A percentile compares a stretch with the other conserved stretches of the same genome.
Conservation (phyloP, 2,329 filamentous ascomycete species). For the Phialophora verrucosa region DNA sequence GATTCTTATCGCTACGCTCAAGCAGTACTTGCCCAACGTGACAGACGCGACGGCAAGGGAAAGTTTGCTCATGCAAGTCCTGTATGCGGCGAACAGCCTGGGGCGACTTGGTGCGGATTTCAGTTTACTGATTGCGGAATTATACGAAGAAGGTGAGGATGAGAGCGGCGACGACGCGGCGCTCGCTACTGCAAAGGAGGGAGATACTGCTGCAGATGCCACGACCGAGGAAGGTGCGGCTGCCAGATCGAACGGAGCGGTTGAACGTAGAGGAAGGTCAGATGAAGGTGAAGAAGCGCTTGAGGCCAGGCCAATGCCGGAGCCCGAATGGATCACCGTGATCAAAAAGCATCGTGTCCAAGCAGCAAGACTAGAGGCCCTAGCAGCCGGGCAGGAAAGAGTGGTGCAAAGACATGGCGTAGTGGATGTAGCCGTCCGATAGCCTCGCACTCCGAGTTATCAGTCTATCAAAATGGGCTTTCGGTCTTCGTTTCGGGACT, state of each 20-base stretch:
- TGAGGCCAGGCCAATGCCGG: constrained; percentile 45
- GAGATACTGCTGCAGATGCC: not conserved
- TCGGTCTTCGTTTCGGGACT: constrained; percentile 7
- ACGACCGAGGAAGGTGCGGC: constrained; percentile 71
- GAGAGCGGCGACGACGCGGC: constrained; percentile 44
- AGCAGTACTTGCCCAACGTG: constrained; percentile 38
- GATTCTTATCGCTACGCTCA: constrained; percentile 74
- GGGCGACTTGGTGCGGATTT: constrained; percentile 92
- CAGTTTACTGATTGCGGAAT: constrained; percentile 76
- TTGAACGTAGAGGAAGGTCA: not conserved
- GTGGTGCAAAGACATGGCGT: constrained; percentile 8
- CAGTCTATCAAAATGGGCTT: not conserved
- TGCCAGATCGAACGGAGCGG: constrained; percentile 5
- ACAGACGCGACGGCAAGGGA: constrained; percentile 60
- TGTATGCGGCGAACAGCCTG: constrained; percentile 72
- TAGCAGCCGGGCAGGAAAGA: constrained; percentile 37
- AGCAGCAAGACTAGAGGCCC: constrained; percentile 38
- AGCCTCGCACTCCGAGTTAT: not conserved
- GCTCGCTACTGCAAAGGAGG: constrained; percentile 27
- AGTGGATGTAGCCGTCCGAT: constrained; percentile 10
- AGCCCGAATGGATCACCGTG: constrained; percentile 39
- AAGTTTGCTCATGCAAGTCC: constrained; percentile 39
- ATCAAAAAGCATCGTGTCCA: constrained; percentile 41
- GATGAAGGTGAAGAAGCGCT: constrained; percentile 2
- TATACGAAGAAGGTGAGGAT: constrained; percentile 48